Evolutionary conservation across 345 rosid genomes (phyloP).

Genomic region (Murraya koenigii): DNA sequence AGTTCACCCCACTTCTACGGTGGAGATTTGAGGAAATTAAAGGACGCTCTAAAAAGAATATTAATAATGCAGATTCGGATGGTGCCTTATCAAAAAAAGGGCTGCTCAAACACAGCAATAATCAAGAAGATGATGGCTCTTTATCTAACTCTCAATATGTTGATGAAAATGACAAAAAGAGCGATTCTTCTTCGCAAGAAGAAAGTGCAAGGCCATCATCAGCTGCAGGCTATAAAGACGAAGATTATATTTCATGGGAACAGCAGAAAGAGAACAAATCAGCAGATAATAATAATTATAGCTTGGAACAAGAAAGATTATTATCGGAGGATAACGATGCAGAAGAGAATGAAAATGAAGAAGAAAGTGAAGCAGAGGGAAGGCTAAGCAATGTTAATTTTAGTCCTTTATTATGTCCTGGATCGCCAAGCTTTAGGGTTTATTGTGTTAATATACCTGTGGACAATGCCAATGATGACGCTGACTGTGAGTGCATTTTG

Average conservation of each 20-base stretch:
- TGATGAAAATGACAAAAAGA: background rate
- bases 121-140: constrained; percentile 3
- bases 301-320: background rate
- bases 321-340: background rate
- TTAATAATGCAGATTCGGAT: background rate
- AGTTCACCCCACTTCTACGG: constrained; percentile 18
- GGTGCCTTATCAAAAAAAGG: constrained; percentile 19
- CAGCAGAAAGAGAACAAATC: background rate
- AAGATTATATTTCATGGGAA: background rate
- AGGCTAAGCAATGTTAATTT: background rate
- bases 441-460: constrained; percentile 19
- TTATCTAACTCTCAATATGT: background rate
- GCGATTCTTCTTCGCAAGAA: constrained; percentile 15
- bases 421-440: constrained; percentile 41
- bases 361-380: constrained; percentile 9
- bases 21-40: constrained; percentile 19
- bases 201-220: constrained; percentile 1
- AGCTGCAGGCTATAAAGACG: background rate
- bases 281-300: background rate
- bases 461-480: constrained; percentile 1
- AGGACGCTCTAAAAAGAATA: background rate
- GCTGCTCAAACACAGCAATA: constrained; percentile 22
- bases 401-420: constrained; percentile 4
- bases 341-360: constrained; percentile 2
- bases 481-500: background rate